phyloP scores from a whole-genome alignment of 2,329 filamentous ascomycete species.

The Phaeosphaeria sp. region DNA sequence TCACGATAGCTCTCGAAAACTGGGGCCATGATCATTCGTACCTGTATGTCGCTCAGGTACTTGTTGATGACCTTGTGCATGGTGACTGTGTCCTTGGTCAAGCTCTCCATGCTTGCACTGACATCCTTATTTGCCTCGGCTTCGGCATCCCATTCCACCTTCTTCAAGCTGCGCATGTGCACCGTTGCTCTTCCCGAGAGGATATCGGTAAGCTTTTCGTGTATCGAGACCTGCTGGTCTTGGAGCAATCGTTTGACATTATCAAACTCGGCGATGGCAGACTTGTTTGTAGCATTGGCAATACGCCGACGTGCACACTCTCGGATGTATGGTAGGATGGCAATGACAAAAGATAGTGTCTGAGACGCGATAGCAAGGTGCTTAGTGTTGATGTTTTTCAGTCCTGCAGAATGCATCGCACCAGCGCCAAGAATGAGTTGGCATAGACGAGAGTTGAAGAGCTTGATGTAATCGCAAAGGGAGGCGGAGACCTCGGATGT shows the following conservation, averaged over 20 bases:
- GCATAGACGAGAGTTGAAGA: conserved; percentile 96
- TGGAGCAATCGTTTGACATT: conserved; percentile 82
- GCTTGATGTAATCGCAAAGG: conserved; percentile 83
- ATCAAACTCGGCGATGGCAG: conserved; percentile 79
- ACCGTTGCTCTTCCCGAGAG: conserved; percentile 79
- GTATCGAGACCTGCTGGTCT: conserved; percentile 88
- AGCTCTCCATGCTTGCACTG: conserved; percentile 82
- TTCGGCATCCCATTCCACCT: conserved; percentile 73
- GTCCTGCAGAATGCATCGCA: conserved; percentile 82
- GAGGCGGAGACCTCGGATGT: conserved; percentile 80
- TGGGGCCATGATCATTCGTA: conserved; percentile 82
- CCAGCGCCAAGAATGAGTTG: conserved; percentile 95
- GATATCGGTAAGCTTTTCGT: conserved; percentile 91
- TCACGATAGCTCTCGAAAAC: conserved; percentile 84
- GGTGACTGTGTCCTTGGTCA: conserved; percentile 84
- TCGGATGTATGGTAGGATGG: conserved; percentile 85
- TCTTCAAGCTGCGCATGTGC: conserved; percentile 77
- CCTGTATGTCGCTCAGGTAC: conserved; percentile 77
- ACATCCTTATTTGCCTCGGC: conserved; percentile 50
- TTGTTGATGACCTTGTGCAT: conserved; percentile 84
- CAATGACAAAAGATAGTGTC: conserved; percentile 84
- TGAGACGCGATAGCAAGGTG: conserved; percentile 92
- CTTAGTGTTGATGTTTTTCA: conserved; percentile 91
- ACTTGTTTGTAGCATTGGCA: conserved; percentile 51
- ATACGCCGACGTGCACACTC: conserved; percentile 85